Evolutionary conservation across 1,284 basidiomycete genomes (phyloP).

Genomic region (Hymenochaete sp.): DNA sequence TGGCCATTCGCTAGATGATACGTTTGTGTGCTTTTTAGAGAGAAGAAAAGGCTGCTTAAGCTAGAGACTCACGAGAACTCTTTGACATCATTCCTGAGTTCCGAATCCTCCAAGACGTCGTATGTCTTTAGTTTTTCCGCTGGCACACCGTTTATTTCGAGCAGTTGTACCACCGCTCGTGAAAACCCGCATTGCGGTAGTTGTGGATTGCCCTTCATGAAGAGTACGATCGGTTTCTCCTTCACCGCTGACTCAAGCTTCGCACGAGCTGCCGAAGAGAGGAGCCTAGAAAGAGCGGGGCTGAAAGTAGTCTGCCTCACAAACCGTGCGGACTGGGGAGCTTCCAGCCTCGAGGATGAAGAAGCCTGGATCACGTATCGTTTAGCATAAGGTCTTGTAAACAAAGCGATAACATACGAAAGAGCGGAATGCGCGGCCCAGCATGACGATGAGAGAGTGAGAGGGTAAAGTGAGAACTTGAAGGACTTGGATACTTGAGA

Average conservation of each 20-base stretch:
- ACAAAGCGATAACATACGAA: constrained; percentile 11
- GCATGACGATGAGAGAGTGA: constrained; percentile 10
- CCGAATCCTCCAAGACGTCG: constrained; percentile 83
- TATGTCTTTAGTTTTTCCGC: constrained; percentile 77
- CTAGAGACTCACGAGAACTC: constrained; percentile 77
- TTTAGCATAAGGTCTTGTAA: too few species aligned
- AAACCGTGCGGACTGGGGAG: constrained; percentile 1
- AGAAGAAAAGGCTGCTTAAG: not conserved
- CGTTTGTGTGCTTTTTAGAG: not conserved
- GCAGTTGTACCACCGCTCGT: constrained; percentile 84
- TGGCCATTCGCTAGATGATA: constrained; percentile 76
- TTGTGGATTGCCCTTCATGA: constrained; percentile 69
- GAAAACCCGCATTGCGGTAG: constrained; percentile 82
- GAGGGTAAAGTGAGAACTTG: not conserved
- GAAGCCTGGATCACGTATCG: too few species aligned
- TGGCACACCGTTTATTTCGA: constrained; percentile 83
- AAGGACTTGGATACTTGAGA: constrained; percentile 10
- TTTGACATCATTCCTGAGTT: constrained; percentile 82
- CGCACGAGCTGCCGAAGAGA: constrained; percentile 19
- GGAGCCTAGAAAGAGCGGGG: constrained; percentile 13
- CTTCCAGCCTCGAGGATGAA: too few species aligned
- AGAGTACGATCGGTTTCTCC: constrained; percentile 46
- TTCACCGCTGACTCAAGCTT: constrained; percentile 36
- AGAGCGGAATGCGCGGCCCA: constrained; percentile 14
- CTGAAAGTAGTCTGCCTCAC: constrained; percentile 1